Evolutionary conservation across 768 basidiomycete genomes (phyloP).

Genomic region (Mycena chlorophos): DNA sequence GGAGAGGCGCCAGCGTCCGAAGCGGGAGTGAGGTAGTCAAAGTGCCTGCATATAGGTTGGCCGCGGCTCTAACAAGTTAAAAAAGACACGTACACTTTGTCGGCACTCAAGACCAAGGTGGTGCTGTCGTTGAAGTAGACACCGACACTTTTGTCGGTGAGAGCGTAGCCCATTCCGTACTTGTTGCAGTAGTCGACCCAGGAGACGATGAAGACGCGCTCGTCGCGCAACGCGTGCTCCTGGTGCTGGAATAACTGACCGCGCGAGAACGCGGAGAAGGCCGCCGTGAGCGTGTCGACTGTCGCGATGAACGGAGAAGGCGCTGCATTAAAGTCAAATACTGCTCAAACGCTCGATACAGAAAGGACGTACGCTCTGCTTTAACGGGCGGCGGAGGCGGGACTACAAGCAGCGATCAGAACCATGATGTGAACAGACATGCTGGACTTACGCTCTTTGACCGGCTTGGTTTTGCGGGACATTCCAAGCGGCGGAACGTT

Average conservation of each 20-base stretch:
- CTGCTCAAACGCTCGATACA: background rate
- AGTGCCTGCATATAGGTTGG: constrained; percentile 54
- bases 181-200: constrained; percentile 99
- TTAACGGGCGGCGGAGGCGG: constrained; percentile 6
- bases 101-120: constrained; percentile 78
- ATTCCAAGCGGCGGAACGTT: constrained; percentile 15
- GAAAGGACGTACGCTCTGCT: constrained; percentile 6
- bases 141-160: constrained; percentile 92
- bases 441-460: constrained; percentile 13
- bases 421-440: constrained; percentile 1
- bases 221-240: constrained; percentile 56
- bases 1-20: constrained; percentile 42
- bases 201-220: constrained; percentile 90
- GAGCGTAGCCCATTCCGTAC: constrained; percentile 99
- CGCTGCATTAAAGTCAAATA: background rate
- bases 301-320: constrained; percentile 21
- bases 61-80: background rate
- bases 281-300: constrained; percentile 38
- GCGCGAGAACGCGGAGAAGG: constrained; percentile 66
- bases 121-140: constrained; percentile 98
- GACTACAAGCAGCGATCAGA: background rate
- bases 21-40: constrained; percentile 75
- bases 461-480: constrained; percentile 10
- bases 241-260: constrained; percentile 50
- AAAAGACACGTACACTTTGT: constrained; percentile 68